Evolutionary conservation across 805 yeast species (phyloP), one percentile per base, ranked within the genome.

Genomic region (Schwanniomyces sp.): DNA sequence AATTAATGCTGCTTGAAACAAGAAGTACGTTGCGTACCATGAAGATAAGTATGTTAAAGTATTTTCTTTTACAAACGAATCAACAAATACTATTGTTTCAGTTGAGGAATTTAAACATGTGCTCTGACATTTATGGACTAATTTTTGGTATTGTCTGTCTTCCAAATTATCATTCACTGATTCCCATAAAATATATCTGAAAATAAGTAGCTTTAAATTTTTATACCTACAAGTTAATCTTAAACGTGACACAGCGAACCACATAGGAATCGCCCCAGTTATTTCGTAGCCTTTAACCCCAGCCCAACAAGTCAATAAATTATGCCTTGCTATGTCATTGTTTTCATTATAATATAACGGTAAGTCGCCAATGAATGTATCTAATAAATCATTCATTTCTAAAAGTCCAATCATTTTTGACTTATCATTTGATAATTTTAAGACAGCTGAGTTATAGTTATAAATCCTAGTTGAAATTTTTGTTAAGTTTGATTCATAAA

Each of bases 1-100:
- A 42, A 84, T 79, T 47, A 84, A 63, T 4, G 79, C 76, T 1
- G 88, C 86, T 59, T 84, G 87, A 63, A 83, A 82, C 11, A 82
- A 52, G 59, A 80, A 84, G 56, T 80, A 84, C 0, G 82, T 78
- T 4, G 85, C 79, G 62, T 82, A 80, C 88, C 88, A 84, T 25
- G 80, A 75, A 11, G 80, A 71, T 28, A 56, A 47, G 30, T 51
- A 54, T 34, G 53, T 54, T 11, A 54, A 43, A 11, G 48, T 47
- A 38, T 54, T 54, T 12, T 50, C 48, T 7, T 40, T 46, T n/a
- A 56, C 48, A 30, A 48, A 54, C 4, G 28, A 26, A 29, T 53
- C 47, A 11, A 56, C 51, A 9, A 54, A 43, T 5, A 40, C 21
- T 2, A 56, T 49, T 1, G 61, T 48, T 40, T 47, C 45, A 11